Evolutionary conservation across 441 rosid species (phyloP).

Genomic region (Arabidopsis lyrata): DNA sequence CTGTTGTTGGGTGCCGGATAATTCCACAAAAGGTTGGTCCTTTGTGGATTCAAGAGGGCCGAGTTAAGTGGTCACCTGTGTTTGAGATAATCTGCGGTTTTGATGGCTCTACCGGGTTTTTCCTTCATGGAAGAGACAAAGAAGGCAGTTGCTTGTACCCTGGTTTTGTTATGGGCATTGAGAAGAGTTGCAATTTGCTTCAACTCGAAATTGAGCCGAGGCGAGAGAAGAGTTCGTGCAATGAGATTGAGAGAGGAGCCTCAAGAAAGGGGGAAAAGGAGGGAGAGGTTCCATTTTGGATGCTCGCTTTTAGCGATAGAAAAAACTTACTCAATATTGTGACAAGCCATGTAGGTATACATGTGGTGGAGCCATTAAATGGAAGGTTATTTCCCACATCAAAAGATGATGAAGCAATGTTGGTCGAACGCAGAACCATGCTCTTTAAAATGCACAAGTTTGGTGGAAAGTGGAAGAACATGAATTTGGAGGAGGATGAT

Average conservation of each 20-base stretch:
- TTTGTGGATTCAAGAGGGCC: constrained; percentile 61
- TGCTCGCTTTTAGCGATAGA: constrained; percentile 34
- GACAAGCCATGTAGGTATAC: no score
- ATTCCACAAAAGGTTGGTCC: constrained; percentile 85
- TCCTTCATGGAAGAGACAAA: constrained; percentile 72
- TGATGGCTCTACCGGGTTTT: constrained; percentile 60
- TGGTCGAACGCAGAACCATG: no score
- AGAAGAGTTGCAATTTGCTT: constrained; percentile 64
- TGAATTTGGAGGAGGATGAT: no score
- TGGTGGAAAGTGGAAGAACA: no score
- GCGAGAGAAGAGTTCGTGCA: constrained; percentile 49
- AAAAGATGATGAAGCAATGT: no score
- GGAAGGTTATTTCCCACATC: no score
- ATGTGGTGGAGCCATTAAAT: no score
- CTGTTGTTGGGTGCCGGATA: constrained; percentile 75
- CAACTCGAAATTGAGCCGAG: constrained; percentile 77
- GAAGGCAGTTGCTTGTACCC: constrained; percentile 67
- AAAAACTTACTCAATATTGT: no score
- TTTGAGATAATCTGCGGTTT: constrained; percentile 65
- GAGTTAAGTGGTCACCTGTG: constrained; percentile 78
- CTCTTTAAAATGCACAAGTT: no score
- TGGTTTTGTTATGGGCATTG: constrained; percentile 60
- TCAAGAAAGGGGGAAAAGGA: constrained; percentile 29
- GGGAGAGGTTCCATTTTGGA: constrained; percentile 56
- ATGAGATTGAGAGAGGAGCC: constrained; percentile 49